Conservation (phyloP, 768 basidiomycete genomes). For the Gyrodon lividus region DNA sequence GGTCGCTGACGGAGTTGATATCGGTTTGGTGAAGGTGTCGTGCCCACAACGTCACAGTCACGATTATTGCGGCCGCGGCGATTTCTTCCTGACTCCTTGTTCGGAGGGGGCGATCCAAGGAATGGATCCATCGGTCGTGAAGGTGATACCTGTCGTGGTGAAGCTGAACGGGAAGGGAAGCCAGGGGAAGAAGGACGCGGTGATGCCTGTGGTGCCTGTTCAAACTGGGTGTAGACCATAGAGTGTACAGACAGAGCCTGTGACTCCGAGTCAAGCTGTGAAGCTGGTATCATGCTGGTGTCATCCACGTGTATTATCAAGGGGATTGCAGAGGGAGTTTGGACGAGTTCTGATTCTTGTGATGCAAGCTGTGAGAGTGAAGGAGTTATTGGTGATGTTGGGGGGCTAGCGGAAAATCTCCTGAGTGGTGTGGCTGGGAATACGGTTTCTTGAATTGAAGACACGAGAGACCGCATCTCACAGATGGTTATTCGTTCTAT, state of each 20-base stretch:
- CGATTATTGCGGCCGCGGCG: slow-evolving; percentile 13
- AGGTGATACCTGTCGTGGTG: slow-evolving; percentile 9
- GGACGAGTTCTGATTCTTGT: slow-evolving; percentile 46
- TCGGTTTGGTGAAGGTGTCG: slow-evolving; percentile 17
- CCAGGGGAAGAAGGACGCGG: slow-evolving; percentile 7
- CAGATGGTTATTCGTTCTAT: slow-evolving; percentile 19
- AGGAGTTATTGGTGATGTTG: slow-evolving; percentile 30
- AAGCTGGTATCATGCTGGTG: slow-evolving; percentile 33
- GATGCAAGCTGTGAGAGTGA: slow-evolving; percentile 32
- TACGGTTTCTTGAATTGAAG: slow-evolving; percentile 3
- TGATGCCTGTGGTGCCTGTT: slow-evolving; percentile 27
- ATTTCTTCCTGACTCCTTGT: slow-evolving; percentile 5
- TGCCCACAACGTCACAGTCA: slow-evolving; percentile 1
- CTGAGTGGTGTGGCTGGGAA: slow-evolving; percentile 5
- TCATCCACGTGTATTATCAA: slow-evolving; percentile 31
- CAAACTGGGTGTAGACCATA: slow-evolving; percentile 38
- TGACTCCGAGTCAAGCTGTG: slow-evolving; percentile 37
- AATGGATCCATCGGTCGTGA: slow-evolving; percentile 4
- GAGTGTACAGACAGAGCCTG: slow-evolving; percentile 30
- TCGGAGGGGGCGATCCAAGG: slow-evolving; percentile 8
- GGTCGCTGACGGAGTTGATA: slow-evolving; percentile 33
- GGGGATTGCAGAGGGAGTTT: slow-evolving; percentile 44
- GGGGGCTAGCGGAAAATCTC: slow-evolving; percentile 19
- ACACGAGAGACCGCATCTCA: slow-evolving; percentile 14
- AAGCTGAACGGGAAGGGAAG: slow-evolving; percentile 4